Conservation (phyloP, 2,329 filamentous ascomycete genomes). For the Macroventuria anomochaeta region DNA sequence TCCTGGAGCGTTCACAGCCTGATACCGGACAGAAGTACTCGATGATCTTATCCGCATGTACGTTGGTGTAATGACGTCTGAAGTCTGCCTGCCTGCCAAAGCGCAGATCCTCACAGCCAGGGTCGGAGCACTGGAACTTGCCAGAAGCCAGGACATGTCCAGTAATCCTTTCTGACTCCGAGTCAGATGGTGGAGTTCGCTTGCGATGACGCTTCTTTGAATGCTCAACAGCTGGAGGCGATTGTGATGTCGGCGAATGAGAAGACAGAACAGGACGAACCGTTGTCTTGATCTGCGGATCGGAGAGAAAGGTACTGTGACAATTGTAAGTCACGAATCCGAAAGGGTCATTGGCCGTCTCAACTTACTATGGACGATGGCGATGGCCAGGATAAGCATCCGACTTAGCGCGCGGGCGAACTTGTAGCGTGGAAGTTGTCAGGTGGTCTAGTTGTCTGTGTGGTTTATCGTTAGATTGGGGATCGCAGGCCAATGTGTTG, state of each 20-base stretch:
- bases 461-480: not conserved
- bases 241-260: not conserved
- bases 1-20: conserved; percentile 30
- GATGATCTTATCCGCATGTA: conserved; percentile 19
- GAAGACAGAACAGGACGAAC: not conserved
- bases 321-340: not conserved
- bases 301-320: not conserved
- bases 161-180: conserved; percentile 17
- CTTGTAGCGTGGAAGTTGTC: not conserved
- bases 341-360: not conserved
- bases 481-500: no score
- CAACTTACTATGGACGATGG: not conserved
- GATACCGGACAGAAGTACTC: conserved; percentile 34
- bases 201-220: not conserved
- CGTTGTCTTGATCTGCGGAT: not conserved
- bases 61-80: conserved; percentile 35
- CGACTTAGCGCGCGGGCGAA: not conserved
- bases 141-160: conserved; percentile 35
- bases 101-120: conserved; percentile 23
- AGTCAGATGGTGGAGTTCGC: not conserved
- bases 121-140: conserved; percentile 34
- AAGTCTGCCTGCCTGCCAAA: conserved; percentile 45
- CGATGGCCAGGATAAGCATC: not conserved
- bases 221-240: not conserved
- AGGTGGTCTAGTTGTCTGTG: not conserved